phyloP scores from a whole-genome alignment of 768 basidiomycete species.

The Lyophyllum shimeji region DNA sequence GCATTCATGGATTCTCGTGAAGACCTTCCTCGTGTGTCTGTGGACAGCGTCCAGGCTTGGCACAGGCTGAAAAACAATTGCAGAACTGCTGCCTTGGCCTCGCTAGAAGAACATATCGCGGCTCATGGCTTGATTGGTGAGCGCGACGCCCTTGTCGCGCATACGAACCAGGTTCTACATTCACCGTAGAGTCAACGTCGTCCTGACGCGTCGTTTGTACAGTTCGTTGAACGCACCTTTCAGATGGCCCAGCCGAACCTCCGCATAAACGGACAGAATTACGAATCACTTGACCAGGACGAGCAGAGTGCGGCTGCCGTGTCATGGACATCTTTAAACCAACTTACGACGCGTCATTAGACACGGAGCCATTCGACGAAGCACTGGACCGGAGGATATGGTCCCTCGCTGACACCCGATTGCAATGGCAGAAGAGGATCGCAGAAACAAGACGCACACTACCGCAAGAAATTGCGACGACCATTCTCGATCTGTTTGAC shows the following conservation, averaged over 20 bases:
- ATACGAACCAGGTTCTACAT: constrained; percentile 48
- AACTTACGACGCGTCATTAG: constrained; percentile 31
- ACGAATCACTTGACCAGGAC: constrained; percentile 59
- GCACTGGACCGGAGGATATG: constrained; percentile 80
- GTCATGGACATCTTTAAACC: background rate
- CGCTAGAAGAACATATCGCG: constrained; percentile 47
- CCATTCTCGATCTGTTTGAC: constrained; percentile 28
- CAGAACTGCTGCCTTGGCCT: constrained; percentile 39
- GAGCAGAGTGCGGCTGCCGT: constrained; percentile 44
- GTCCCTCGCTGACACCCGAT: constrained; percentile 71
- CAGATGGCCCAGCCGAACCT: constrained; percentile 67
- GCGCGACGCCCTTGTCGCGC: constrained; percentile 45
- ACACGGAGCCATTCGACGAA: constrained; percentile 84
- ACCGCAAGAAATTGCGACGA: constrained; percentile 52
- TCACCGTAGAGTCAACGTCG: background rate
- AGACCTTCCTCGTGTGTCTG: constrained; percentile 51
- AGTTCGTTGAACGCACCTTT: constrained; percentile 68
- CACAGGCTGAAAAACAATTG: constrained; percentile 56
- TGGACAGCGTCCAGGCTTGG: constrained; percentile 71
- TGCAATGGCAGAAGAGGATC: constrained; percentile 74
- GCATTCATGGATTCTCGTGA: constrained; percentile 42
- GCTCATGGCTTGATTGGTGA: constrained; percentile 39
- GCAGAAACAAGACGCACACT: constrained; percentile 63
- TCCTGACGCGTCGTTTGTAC: constrained; percentile 7
- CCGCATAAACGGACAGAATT: constrained; percentile 77